These are phyloP conservation scores for Zygotorulaspora florentina DNA, from an alignment of 805 yeast species.

Conservation along the genomic window DNA sequence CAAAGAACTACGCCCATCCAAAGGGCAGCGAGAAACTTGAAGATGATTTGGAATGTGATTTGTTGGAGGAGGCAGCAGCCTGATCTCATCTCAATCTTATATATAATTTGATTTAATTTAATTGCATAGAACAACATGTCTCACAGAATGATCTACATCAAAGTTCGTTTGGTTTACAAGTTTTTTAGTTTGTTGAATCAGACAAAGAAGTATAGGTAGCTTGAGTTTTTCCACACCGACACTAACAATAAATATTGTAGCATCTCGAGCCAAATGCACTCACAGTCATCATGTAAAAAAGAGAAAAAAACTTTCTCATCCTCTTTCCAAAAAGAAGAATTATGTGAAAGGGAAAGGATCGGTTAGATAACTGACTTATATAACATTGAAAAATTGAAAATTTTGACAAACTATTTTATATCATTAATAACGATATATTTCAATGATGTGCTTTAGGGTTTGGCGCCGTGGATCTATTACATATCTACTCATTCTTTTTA, in stretches of 20 bases:
- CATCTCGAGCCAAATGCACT: conserved; percentile 99
- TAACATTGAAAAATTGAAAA: background rate
- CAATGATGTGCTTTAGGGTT: conserved; percentile 1
- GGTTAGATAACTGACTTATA: background rate
- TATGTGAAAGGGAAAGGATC: background rate
- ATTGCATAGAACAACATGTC: background rate
- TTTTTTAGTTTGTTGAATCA: conserved; percentile 36
- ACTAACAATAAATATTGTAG: conserved; percentile 35
- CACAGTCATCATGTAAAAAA: conserved; percentile 70
- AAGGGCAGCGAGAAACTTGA: conserved; percentile 34
- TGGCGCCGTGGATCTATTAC: background rate
- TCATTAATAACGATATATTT: conserved; percentile 4
- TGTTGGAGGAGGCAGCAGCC: conserved; percentile 36
- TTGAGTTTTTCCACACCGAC: conserved; percentile 98
- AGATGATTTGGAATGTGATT: conserved; percentile 54
- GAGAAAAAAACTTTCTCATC: conserved; percentile 35
- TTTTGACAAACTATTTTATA: background rate
- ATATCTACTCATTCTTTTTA: conserved; percentile 40
- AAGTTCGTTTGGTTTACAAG: background rate
- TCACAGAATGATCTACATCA: conserved; percentile 3
- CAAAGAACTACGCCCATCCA: conserved; percentile 48
- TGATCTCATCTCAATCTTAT: background rate
- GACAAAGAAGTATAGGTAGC: conserved; percentile 85
- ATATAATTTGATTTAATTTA: background rate
- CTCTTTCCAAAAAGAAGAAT: conserved; percentile 4